Evolutionary conservation across 768 basidiomycete species (phyloP).

Genomic region (Leccinellum rugosiceps): DNA sequence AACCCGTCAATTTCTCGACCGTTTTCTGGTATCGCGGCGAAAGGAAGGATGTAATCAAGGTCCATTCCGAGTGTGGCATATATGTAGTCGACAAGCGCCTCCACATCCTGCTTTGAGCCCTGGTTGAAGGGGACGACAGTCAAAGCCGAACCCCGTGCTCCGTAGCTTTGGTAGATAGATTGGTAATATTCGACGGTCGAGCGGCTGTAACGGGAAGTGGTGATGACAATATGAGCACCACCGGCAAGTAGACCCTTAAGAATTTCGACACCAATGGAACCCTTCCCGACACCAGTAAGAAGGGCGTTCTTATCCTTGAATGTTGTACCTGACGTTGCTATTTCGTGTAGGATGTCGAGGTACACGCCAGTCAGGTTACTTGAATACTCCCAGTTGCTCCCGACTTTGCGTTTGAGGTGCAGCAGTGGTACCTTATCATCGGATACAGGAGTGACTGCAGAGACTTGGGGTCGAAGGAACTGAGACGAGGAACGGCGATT

Average conservation of each 20-base stretch:
- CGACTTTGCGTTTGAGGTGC: conserved; percentile 96
- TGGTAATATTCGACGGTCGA: conserved; percentile 98
- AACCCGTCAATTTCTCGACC: conserved; percentile 97
- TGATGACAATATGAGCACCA: conserved; percentile 95
- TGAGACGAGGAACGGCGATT: conserved; percentile 91
- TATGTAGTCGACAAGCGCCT: conserved; percentile 97
- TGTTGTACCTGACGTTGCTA: conserved; percentile 96
- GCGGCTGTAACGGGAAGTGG: conserved; percentile 95
- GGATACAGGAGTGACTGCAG: conserved; percentile 67
- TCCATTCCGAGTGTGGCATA: conserved; percentile 94
- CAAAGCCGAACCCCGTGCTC: conserved; percentile 92
- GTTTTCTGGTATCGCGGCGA: conserved; percentile 98
- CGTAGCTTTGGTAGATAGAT: conserved; percentile 92
- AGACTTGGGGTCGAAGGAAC: conserved; percentile 90
- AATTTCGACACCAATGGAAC: conserved; percentile 96
- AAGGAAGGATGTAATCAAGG: conserved; percentile 97
- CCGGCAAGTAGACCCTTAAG: conserved; percentile 95
- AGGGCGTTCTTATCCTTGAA: conserved; percentile 99
- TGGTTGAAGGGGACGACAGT: conserved; percentile 99
- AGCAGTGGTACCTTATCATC: conserved; percentile 90
- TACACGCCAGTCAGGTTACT: conserved; percentile 95
- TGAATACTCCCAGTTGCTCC: conserved; percentile 93
- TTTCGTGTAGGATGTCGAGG: conserved; percentile 95
- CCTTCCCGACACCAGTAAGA: conserved; percentile 96
- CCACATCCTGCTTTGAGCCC: conserved; percentile 97